A percentile compares a stretch with the other conserved stretches of the same genome.
Evolutionary conservation across 176 grass and related monocot genomes (phyloP).

Genomic region (Avena eriantha): DNA sequence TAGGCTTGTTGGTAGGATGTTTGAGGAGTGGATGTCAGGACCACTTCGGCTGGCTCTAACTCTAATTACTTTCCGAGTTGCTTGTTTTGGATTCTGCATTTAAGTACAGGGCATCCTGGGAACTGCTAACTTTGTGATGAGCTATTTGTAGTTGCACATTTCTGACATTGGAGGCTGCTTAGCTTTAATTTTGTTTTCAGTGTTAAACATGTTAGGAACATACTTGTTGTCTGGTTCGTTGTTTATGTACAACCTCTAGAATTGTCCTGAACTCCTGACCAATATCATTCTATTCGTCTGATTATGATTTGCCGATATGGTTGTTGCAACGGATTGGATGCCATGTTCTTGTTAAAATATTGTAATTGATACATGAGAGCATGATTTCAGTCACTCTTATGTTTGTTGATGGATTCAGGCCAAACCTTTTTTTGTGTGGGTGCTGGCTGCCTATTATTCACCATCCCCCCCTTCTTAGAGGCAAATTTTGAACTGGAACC

Average conservation of each 20-base stretch:
- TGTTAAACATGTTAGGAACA: neutral
- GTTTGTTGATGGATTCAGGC: neutral
- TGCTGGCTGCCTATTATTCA: neutral
- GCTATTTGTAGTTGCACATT: neutral
- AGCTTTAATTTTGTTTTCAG: neutral
- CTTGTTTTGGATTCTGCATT: constrained; percentile 5
- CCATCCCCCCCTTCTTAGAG: neutral
- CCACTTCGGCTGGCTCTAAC: neutral
- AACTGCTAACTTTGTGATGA: constrained; percentile 9
- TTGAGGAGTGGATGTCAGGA: constrained; percentile 36
- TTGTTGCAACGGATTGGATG: neutral
- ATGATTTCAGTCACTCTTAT: neutral
- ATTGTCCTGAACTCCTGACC: neutral
- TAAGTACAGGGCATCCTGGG: neutral
- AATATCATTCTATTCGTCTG: neutral
- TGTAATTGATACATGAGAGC: neutral
- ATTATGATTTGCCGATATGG: no score
- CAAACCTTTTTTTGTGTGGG: neutral
- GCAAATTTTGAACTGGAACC: neutral
- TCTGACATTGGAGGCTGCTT: neutral
- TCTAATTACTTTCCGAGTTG: neutral
- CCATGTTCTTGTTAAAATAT: neutral
- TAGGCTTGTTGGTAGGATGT: constrained; percentile 33
- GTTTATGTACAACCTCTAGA: neutral
- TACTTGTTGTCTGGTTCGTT: neutral